phyloP scores from a whole-genome alignment of 1,284 basidiomycete species.

The Boletellus deceptivus region DNA sequence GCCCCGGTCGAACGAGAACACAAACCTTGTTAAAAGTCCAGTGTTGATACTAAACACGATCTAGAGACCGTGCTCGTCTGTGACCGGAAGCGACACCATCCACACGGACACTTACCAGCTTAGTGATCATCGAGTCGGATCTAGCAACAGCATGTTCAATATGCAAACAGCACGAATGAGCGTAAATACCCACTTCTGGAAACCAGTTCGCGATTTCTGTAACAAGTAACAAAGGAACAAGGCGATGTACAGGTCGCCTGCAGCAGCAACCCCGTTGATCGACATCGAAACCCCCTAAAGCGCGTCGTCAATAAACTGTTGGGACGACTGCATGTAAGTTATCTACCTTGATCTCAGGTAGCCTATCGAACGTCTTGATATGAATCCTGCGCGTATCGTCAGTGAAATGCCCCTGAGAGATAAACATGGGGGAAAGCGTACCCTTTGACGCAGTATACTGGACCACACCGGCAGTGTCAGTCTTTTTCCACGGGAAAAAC shows the following conservation, averaged over 20 bases:
- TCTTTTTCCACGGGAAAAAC: neutral
- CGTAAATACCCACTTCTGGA: slow-evolving; percentile 39
- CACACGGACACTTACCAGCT: slow-evolving; percentile 35
- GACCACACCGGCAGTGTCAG: slow-evolving; percentile 1
- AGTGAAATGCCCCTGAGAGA: neutral
- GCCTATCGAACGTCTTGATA: slow-evolving; percentile 40
- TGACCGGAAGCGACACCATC: neutral
- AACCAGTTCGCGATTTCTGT: slow-evolving; percentile 53
- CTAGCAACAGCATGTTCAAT: slow-evolving; percentile 22
- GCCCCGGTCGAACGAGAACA: neutral
- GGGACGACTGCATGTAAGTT: neutral
- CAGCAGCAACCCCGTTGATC: slow-evolving; percentile 54
- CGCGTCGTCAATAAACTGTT: slow-evolving; percentile 3
- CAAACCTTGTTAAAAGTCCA: slow-evolving; percentile 40
- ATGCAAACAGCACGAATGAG: neutral
- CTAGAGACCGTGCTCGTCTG: slow-evolving; percentile 23
- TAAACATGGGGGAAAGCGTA: slow-evolving; percentile 23
- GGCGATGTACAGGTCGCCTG: slow-evolving; percentile 56
- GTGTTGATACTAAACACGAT: slow-evolving; percentile 51
- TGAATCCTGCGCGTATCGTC: slow-evolving; percentile 22
- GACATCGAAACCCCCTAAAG: slow-evolving; percentile 43
- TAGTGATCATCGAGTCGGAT: slow-evolving; percentile 48
- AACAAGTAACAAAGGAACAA: slow-evolving; percentile 49
- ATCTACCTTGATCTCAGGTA: slow-evolving; percentile 30
- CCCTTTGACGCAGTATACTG: slow-evolving; percentile 42